Base-by-base conservation (phyloP, 805 yeast genomes). In the Maudiozyma bulderi region DNA sequence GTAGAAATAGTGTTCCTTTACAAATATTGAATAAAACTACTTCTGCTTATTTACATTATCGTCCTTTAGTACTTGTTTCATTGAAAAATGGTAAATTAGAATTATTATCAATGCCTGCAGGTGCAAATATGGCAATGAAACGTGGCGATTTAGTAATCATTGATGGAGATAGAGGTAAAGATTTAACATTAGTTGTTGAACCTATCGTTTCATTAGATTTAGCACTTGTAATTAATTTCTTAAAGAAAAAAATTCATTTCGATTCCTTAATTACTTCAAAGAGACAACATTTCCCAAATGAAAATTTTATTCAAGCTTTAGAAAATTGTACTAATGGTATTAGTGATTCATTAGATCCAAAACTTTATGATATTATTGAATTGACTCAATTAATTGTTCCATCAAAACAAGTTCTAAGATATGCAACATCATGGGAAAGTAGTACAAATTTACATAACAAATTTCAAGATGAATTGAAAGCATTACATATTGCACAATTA, bases 151-250 rank as follows among this genome's bases (percentile, higher is more conserved):
- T 85, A 59, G 84, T 85, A 8, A 78, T 85, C 20, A 83, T 84
- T 50, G 95, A 85, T 68, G 95, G 93, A 47, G 95, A 85, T 62
- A 72, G 95, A 53, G 95, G 95, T 29, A 84, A 83, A 57, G 95
- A 85, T 64, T 65, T 85, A 54, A 90, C 83, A 9, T 75, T 81
- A 77, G 80, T 85, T 40, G 67, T 84, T 29, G 84, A 82, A 53
- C 88, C 91, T 1, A 64, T 73, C 40, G 76, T 85, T 38, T 76
- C 75, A 41, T 70, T 84, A 50, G 77, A 81, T 52, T 70, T 81
- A 63, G 91, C 90, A 2, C 72, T 84, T 46, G 73, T 85, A 50
- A 77, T 85, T 59, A 85, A 84, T 59, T 85, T 84, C 57, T 66
- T 85, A 58, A 84, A 85, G 66, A 85, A 85, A 58, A 76, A 81